Percentiles rank a stretch among this genome's conserved stretches.
Conservation (phyloP, 73 alveolate genomes). For the Durusdinium trenchii region DNA sequence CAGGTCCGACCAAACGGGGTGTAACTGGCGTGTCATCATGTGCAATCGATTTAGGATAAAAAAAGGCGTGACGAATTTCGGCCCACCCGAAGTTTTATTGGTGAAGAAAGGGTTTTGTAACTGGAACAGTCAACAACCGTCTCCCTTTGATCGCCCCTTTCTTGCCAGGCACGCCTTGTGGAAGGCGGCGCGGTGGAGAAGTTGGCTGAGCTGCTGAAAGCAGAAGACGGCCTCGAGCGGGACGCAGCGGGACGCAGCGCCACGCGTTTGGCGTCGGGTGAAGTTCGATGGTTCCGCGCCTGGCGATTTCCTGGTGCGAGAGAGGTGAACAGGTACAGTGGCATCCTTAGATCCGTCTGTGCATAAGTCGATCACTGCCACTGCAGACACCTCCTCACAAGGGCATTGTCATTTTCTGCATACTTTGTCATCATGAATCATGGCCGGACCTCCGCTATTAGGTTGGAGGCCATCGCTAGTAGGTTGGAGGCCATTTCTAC, state of each 20-base stretch:
- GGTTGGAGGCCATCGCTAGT: too few relatives aligned
- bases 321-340: not conserved
- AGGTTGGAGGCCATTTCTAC: too few relatives aligned
- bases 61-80: not conserved
- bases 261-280: not conserved
- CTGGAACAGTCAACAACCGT: too few relatives aligned
- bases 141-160: too few relatives aligned
- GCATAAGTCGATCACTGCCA: not conserved
- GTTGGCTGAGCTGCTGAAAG: slow-evolving; percentile 61
- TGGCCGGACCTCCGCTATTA: too few relatives aligned
- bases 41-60: too few relatives aligned
- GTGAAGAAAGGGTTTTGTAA: not conserved
- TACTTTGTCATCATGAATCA: too few relatives aligned
- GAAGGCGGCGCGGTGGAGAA: slow-evolving; percentile 81
- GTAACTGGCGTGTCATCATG: too few relatives aligned
- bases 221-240: slow-evolving; percentile 86
- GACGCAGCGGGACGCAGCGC: not conserved
- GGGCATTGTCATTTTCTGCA: not conserved
- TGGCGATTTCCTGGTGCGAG: not conserved
- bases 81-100: not conserved
- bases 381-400: not conserved
- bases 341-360: not conserved
- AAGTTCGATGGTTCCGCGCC: not conserved
- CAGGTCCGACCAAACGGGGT: not conserved
- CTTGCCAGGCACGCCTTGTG: slow-evolving; percentile 15